phyloP scores from a whole-genome alignment of 208 protist genomes.

The Trypanosoma avium region DNA sequence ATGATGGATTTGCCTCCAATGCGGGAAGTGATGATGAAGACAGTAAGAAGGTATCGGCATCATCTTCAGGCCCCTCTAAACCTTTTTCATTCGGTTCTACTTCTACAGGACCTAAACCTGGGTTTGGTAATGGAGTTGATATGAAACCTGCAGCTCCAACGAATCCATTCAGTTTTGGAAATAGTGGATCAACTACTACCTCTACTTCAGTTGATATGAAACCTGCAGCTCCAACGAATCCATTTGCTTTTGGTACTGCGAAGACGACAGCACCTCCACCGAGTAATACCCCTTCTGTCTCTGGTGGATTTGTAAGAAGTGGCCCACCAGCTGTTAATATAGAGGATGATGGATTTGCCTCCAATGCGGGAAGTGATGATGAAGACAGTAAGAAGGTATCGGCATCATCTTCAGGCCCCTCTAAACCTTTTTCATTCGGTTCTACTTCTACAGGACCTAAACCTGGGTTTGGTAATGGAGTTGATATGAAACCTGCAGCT shows the following conservation, averaged over 20 bases:
- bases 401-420: constrained; percentile 8
- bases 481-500: constrained; percentile 17
- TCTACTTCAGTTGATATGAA: neutral
- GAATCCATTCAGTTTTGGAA: constrained; percentile 23
- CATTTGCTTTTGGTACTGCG: neutral
- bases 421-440: constrained; percentile 28
- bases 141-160: constrained; percentile 1
- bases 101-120: constrained; percentile 18
- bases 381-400: constrained; percentile 25
- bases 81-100: constrained; percentile 23
- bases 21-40: constrained; percentile 59
- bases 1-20: constrained; percentile 67
- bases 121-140: constrained; percentile 6
- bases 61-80: constrained; percentile 11
- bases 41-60: constrained; percentile 1
- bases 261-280: neutral
- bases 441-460: constrained; percentile 11
- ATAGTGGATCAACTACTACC: constrained; percentile 1
- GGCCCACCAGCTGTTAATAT: constrained; percentile 58
- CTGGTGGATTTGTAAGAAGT: constrained; percentile 42
- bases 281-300: no score
- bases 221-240: constrained; percentile 1
- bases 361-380: constrained; percentile 59
- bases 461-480: constrained; percentile 16
- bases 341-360: constrained; percentile 69